Evolutionary conservation across 2,329 filamentous ascomycete genomes (phyloP).

Genomic region (Cadophora gregata): DNA sequence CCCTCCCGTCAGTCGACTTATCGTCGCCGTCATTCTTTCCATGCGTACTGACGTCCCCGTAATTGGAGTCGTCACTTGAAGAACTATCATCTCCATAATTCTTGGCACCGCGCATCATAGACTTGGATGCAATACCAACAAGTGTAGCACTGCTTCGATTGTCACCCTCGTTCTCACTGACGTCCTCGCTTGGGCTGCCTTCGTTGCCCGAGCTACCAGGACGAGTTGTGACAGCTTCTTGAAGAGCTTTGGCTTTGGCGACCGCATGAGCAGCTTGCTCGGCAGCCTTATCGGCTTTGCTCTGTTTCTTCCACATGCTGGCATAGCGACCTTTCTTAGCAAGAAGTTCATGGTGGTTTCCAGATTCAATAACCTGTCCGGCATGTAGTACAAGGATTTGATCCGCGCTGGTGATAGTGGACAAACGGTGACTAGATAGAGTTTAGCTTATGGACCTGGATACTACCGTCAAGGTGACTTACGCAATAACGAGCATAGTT

Average conservation of each 20-base stretch:
- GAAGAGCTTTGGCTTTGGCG: constrained; percentile 42
- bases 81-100: constrained; percentile 24
- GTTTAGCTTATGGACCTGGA: constrained; percentile 84
- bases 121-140: constrained; percentile 31
- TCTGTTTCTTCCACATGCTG: constrained; percentile 90
- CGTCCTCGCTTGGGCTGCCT: constrained; percentile 37
- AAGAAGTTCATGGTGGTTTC: constrained; percentile 80
- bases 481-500: constrained; percentile 94
- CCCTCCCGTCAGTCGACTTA: constrained; percentile 13
- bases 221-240: constrained; percentile 39
- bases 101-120: constrained; percentile 28
- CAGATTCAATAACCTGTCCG: constrained; percentile 78
- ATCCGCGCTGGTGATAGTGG: constrained; percentile 89
- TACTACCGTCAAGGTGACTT: constrained; percentile 54
- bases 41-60: constrained; percentile 25
- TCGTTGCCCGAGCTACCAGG: constrained; percentile 41
- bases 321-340: constrained; percentile 73
- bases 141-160: constrained; percentile 31
- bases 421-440: constrained; percentile 74
- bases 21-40: constrained; percentile 25
- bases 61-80: constrained; percentile 27
- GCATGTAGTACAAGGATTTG: constrained; percentile 83
- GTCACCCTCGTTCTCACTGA: constrained; percentile 41
- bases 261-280: constrained; percentile 55
- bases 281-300: constrained; percentile 74